phyloP scores from a whole-genome alignment of 306 rosid species.

The Fragaria ananassa region DNA sequence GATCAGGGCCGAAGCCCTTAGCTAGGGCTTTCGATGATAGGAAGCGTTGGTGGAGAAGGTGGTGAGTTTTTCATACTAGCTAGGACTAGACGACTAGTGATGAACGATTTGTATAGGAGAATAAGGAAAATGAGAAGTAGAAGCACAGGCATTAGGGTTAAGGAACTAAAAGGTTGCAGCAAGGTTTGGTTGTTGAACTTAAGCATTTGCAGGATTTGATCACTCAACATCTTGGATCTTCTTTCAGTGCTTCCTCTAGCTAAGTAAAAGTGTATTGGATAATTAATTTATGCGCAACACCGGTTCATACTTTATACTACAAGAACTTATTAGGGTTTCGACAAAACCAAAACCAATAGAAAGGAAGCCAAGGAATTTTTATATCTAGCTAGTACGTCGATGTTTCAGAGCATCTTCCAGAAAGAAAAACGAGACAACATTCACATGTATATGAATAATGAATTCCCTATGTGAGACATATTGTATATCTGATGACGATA shows the following conservation, averaged over 20 bases:
- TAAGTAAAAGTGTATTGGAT: not conserved
- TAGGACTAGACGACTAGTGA: not conserved
- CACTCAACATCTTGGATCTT: not conserved
- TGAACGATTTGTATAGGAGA: conserved; percentile 21
- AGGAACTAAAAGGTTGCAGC: not conserved
- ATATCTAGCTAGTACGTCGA: too few relatives aligned
- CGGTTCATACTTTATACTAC: too few relatives aligned
- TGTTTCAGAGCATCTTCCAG: too few relatives aligned
- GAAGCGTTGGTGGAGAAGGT: conserved; percentile 29
- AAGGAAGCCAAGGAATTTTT: too few relatives aligned
- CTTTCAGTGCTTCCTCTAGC: not conserved
- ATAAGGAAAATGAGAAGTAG: not conserved
- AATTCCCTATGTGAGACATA: too few relatives aligned
- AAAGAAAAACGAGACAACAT: too few relatives aligned
- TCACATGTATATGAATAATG: too few relatives aligned
- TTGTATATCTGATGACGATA: too few relatives aligned
- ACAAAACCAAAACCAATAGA: too few relatives aligned
- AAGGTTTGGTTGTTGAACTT: not conserved
- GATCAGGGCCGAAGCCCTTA: conserved; percentile 30
- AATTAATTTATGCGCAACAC: too few relatives aligned
- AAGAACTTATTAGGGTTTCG: too few relatives aligned
- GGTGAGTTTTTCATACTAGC: conserved; percentile 18
- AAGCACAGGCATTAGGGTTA: not conserved
- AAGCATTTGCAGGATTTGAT: not conserved
- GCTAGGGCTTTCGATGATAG: conserved; percentile 39